Evolutionary conservation across 345 rosid species (phyloP).

Genomic region (Salix brachista): DNA sequence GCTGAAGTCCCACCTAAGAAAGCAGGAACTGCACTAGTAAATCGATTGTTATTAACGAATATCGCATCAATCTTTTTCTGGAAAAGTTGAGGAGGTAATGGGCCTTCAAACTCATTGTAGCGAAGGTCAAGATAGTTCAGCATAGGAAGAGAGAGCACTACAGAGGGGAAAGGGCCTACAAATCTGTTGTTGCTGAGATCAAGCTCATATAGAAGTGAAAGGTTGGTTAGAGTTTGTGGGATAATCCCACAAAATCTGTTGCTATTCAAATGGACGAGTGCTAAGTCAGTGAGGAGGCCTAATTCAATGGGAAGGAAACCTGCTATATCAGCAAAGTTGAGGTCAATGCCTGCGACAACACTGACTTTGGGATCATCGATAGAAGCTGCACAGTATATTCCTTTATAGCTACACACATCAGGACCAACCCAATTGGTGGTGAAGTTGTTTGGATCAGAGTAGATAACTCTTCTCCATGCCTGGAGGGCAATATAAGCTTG

Average conservation of each 20-base stretch:
- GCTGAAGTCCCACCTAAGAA: conserved; percentile 41
- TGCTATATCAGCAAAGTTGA: conserved; percentile 66
- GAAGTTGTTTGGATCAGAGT: conserved; percentile 76
- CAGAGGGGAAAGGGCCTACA: conserved; percentile 70
- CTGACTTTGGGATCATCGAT: conserved; percentile 37
- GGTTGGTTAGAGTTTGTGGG: conserved; percentile 55
- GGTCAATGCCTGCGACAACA: conserved; percentile 77
- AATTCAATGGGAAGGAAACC: conserved; percentile 73
- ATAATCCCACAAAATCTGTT: conserved; percentile 86
- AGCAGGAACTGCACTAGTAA: conserved; percentile 47
- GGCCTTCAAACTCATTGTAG: conserved; percentile 86
- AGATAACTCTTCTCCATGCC: conserved; percentile 73
- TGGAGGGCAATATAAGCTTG: conserved; percentile 66
- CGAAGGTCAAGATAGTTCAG: conserved; percentile 66
- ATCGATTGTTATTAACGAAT: conserved; percentile 65
- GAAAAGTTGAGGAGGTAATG: conserved; percentile 64
- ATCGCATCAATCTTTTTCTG: conserved; percentile 69
- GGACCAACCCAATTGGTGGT: conserved; percentile 75
- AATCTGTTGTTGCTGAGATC: conserved; percentile 88
- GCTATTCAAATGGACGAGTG: conserved; percentile 73
- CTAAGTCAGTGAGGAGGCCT: conserved; percentile 69
- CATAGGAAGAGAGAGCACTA: conserved; percentile 60
- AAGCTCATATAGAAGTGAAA: conserved; percentile 69
- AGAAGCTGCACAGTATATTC: conserved; percentile 58
- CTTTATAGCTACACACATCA: conserved; percentile 62